phyloP scores from a whole-genome alignment of 352 stramenopile species.

The Pythium sp. region DNA sequence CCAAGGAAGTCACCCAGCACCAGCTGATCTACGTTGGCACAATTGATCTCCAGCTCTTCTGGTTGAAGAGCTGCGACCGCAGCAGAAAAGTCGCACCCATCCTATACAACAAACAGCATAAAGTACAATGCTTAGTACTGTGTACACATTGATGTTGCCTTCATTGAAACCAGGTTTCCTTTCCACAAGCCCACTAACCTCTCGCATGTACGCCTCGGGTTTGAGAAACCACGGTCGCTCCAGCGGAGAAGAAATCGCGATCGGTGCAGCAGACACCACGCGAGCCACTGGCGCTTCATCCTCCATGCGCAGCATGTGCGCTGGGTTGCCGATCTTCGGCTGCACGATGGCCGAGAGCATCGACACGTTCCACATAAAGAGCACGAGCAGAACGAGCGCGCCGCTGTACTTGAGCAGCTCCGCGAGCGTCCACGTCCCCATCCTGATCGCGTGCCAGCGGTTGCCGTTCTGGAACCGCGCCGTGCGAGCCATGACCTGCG shows the following conservation, averaged over 20 bases:
- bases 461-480: constrained; percentile 21
- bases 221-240: constrained; percentile 47
- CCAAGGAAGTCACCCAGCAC: constrained; percentile 50
- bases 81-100: constrained; percentile 62
- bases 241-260: background rate
- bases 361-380: constrained; percentile 59
- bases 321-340: constrained; percentile 5
- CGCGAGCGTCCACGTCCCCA: constrained; percentile 20
- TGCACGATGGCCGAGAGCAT: constrained; percentile 33
- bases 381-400: constrained; percentile 27
- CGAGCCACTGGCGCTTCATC: background rate
- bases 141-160: background rate
- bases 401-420: constrained; percentile 27
- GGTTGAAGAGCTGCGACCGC: constrained; percentile 56
- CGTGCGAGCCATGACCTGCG: constrained; percentile 18
- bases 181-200: constrained; percentile 19
- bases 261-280: background rate
- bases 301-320: constrained; percentile 15
- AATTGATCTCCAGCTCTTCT: constrained; percentile 62
- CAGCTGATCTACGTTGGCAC: constrained; percentile 58
- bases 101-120: constrained; percentile 20
- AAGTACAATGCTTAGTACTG: background rate
- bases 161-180: background rate
- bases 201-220: constrained; percentile 39
- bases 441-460: constrained; percentile 23